Percentiles rank a stretch among this genome's conserved stretches.
These are phyloP conservation scores for Candida ovalis DNA, from an alignment of 805 yeast species.

Conservation along the genomic window DNA sequence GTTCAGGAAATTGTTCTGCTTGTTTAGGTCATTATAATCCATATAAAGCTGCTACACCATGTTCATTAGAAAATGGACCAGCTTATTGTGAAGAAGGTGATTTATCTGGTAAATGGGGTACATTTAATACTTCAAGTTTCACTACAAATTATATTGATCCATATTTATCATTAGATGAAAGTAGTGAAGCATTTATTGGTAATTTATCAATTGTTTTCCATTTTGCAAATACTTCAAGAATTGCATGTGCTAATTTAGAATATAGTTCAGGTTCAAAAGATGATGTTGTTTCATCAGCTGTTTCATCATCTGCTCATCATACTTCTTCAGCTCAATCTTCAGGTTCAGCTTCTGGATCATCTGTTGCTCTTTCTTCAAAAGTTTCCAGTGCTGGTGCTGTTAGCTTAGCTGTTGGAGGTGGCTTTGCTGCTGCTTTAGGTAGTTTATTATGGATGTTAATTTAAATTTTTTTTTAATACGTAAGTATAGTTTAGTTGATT, in stretches of 20 bases:
- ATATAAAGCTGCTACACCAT: constrained; percentile 36
- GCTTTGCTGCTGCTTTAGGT: constrained; percentile 7
- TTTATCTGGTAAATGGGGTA: constrained; percentile 46
- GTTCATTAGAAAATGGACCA: constrained; percentile 32
- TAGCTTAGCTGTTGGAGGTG: constrained; percentile 5
- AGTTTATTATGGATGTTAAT: constrained; percentile 18
- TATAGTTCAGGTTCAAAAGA: constrained; percentile 5
- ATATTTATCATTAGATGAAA: constrained; percentile 37
- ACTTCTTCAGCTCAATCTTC: not conserved
- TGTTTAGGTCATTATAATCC: constrained; percentile 43
- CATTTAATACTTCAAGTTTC: constrained; percentile 40
- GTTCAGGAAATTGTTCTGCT: constrained; percentile 37
- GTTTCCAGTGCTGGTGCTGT: not conserved
- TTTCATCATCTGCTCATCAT: constrained; percentile 1
- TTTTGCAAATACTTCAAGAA: constrained; percentile 42
- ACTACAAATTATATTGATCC: constrained; percentile 38
- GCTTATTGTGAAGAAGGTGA: constrained; percentile 44
- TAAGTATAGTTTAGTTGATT: not conserved
- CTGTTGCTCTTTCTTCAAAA: constrained; percentile 6
- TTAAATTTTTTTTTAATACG: not conserved
- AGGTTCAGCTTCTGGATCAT: constrained; percentile 1
- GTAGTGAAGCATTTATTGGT: constrained; percentile 36
- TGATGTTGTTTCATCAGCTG: no score
- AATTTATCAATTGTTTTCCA: constrained; percentile 50
- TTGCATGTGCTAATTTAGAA: constrained; percentile 53